Evolutionary conservation across 352 stramenopile species (phyloP).

Genomic region (Aphanomyces cochlioides): DNA sequence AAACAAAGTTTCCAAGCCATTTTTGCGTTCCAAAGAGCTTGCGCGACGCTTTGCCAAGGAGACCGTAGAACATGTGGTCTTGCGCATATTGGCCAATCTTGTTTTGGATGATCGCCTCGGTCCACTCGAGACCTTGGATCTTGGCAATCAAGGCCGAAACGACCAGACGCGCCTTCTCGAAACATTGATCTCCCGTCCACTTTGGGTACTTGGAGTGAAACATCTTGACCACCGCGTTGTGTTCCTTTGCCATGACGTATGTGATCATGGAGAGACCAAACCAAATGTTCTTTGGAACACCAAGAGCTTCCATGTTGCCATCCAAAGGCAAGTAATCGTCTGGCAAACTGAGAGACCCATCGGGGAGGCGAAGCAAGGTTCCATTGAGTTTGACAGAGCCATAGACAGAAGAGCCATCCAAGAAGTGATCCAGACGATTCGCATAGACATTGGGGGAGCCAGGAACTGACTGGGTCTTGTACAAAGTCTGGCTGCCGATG

Average conservation of each 20-base stretch:
- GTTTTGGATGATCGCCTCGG: not conserved
- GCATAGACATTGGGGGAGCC: not conserved
- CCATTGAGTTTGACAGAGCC: not conserved
- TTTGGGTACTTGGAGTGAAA: not conserved
- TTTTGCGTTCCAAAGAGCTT: not conserved
- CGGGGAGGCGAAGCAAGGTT: not conserved
- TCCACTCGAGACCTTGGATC: not conserved
- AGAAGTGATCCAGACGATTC: not conserved
- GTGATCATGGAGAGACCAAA: slow-evolving; percentile 5
- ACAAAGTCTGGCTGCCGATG: not conserved
- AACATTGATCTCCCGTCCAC: not conserved
- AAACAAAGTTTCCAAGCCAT: not conserved
- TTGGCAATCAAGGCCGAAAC: not conserved
- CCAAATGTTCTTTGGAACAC: not conserved
- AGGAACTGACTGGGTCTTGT: not conserved
- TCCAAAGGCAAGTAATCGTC: not conserved
- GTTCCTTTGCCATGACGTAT: not conserved
- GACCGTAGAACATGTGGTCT: not conserved
- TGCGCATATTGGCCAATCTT: not conserved
- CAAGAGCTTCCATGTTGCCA: not conserved
- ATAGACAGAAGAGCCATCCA: not conserved
- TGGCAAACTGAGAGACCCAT: not conserved
- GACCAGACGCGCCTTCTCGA: not conserved
- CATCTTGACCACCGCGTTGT: not conserved
- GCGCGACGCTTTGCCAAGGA: not conserved